phyloP scores from a whole-genome alignment of 768 basidiomycete species.

The Leccinum obscurum region DNA sequence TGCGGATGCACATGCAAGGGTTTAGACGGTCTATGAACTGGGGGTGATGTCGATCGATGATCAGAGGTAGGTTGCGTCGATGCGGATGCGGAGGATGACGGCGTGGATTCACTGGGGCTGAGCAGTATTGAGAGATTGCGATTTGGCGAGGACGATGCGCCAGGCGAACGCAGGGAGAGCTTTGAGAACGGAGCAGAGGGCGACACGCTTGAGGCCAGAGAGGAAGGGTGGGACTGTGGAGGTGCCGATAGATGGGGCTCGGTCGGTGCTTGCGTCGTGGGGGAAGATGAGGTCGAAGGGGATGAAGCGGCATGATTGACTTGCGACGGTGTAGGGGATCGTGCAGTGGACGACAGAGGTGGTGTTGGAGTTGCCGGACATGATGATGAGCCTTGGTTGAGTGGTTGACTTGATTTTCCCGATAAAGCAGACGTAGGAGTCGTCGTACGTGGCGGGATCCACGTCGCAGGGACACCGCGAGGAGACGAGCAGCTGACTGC shows the following conservation, averaged over 20 bases:
- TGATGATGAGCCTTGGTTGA: constrained; percentile 2
- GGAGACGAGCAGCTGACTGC: constrained; percentile 21
- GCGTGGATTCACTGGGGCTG: constrained; percentile 8
- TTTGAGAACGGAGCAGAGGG: constrained; percentile 53
- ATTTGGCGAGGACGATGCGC: constrained; percentile 16
- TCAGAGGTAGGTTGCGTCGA: constrained; percentile 1
- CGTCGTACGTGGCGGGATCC: constrained; percentile 13
- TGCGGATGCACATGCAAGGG: constrained; percentile 30
- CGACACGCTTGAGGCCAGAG: constrained; percentile 30
- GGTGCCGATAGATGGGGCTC: background rate
- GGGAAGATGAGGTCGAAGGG: constrained; percentile 1
- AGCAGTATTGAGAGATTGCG: constrained; percentile 11
- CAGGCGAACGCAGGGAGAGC: constrained; percentile 46
- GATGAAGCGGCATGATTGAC: background rate
- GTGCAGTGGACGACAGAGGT: background rate
- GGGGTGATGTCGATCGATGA: constrained; percentile 12
- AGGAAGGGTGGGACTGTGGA: background rate
- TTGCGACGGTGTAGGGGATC: background rate
- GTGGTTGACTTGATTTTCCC: constrained; percentile 9
- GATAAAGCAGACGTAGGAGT: constrained; percentile 5
- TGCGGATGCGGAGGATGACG: background rate
- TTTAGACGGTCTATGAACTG: constrained; percentile 24
- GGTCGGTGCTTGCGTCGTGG: background rate
- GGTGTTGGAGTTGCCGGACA: background rate
- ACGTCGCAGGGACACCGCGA: constrained; percentile 13